phyloP scores from a whole-genome alignment of 805 yeast species.

The Candida argentea region DNA sequence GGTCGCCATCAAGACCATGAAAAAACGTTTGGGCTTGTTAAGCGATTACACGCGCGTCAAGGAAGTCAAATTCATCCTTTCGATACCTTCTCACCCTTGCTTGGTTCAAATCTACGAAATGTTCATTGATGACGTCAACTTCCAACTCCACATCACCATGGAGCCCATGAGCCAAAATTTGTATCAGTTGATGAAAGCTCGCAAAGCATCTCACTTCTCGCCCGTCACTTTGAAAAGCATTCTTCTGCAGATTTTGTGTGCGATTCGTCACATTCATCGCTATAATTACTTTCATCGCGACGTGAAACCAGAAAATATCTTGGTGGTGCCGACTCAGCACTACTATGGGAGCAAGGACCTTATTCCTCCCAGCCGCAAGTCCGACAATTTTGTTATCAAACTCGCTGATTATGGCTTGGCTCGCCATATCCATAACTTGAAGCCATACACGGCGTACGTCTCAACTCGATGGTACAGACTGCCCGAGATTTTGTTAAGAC shows the following conservation, averaged over 20 bases:
- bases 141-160: conserved; percentile 72
- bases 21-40: conserved; percentile 31
- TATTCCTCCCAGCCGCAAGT: conserved; percentile 30
- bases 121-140: conserved; percentile 55
- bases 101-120: conserved; percentile 70
- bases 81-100: conserved; percentile 62
- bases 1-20: conserved; percentile 77
- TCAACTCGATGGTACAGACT: conserved; percentile 84
- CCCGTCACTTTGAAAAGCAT: conserved; percentile 54
- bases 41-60: conserved; percentile 36
- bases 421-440: conserved; percentile 42
- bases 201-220: conserved; percentile 46
- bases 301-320: conserved; percentile 86
- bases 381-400: conserved; percentile 51
- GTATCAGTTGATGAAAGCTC: conserved; percentile 61
- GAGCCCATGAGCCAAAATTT: conserved; percentile 80
- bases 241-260: conserved; percentile 61
- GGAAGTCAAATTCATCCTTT: conserved; percentile 56
- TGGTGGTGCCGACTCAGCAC: conserved; percentile 49
- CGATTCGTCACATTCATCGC: conserved; percentile 72
- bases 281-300: conserved; percentile 75
- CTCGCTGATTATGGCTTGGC: conserved; percentile 78
- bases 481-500: conserved; percentile 68
- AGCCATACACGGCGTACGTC: conserved; percentile 63
- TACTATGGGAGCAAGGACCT: conserved; percentile 36